Percentiles rank a stretch among this genome's conserved stretches.
phyloP scores from a whole-genome alignment of 1,284 basidiomycete genomes.

The Cutaneotrichosporon sp. region DNA sequence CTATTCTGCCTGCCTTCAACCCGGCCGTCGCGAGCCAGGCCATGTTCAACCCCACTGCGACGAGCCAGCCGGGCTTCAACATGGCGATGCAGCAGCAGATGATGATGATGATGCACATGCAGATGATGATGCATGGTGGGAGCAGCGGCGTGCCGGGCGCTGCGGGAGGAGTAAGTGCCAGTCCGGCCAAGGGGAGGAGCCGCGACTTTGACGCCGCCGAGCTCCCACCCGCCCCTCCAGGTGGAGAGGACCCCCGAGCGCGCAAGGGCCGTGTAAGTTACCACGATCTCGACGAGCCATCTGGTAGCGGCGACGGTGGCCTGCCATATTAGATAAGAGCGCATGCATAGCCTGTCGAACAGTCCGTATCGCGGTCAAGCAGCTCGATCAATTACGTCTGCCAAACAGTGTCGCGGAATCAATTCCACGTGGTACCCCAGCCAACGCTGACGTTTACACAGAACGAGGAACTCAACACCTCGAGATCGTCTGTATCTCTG shows the following conservation, averaged over 20 bases:
- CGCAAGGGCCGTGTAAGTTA: constrained; percentile 43
- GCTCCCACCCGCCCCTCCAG: constrained; percentile 29
- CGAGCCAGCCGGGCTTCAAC: constrained; percentile 24
- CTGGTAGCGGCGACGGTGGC: constrained; percentile 37
- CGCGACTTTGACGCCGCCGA: constrained; percentile 13
- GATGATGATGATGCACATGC: constrained; percentile 50
- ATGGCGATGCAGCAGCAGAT: constrained; percentile 47
- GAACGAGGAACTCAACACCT: background rate
- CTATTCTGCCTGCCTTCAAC: constrained; percentile 26
- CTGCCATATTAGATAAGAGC: constrained; percentile 36
- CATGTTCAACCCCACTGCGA: constrained; percentile 18
- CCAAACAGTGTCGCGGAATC: too few relatives aligned
- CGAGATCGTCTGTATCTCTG: background rate
- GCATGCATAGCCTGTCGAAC: background rate
- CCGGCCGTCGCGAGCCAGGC: constrained; percentile 18
- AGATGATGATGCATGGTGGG: constrained; percentile 41
- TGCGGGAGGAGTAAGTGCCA: background rate
- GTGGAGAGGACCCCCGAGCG: constrained; percentile 45
- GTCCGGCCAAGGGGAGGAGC: constrained; percentile 9
- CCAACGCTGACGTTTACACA: constrained; percentile 5
- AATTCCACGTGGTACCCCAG: too few relatives aligned
- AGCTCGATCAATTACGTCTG: too few relatives aligned
- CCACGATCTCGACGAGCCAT: constrained; percentile 43
- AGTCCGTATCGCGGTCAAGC: too few relatives aligned
- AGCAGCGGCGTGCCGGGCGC: background rate